Evolutionary conservation across 73 alveolate genomes (phyloP), one percentile per base, ranked within the genome.

Genomic region (Paramecium biaurelia): DNA sequence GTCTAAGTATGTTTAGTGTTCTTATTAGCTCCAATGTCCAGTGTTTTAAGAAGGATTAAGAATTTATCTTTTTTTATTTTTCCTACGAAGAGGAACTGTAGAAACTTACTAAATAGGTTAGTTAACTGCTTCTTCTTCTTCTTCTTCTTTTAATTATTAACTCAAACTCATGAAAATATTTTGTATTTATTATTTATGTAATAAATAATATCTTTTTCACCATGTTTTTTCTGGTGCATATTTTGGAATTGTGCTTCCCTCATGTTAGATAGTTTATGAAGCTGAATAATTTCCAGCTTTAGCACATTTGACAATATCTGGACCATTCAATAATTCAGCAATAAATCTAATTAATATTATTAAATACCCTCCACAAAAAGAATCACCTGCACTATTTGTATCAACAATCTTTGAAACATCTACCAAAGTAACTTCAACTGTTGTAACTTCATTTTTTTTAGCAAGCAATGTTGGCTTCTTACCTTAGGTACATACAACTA

Each of bases 321-420:
- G 92, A 53, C 99, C 99, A 86, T 94, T 93, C 68, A 96, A 94
- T 41, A 85, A 92, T 59, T 97, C 94, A 26, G 98, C 92, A 42
- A 98, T 92, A 94, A 98, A 97, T 20, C 90, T 79, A 79, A 21
- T 11, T 11, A 74, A n/a, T 74, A 4, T 11, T 43, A 72, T 72
- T 20, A 5, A 20, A 15, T 79, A 79, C 90, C 99, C 99, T 70
- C 99, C 99, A 18, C 95, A 97, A 92, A 98, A 98, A 7, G 99
- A 94, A 90, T 98, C 99, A 12, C 99, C 99, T 18, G 99, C 99
- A 34, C 99, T 98, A 89, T 98, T 98, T 1, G 98, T 95, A 85
- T 98, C 99, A 14, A 97, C 94, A 28, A 98, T 96, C 58, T 94
- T 76, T 37, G 94, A 96, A 8, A 67, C 85, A 37, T 93, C 95